These are phyloP conservation scores for Zanthoxylum bungeanum DNA, from an alignment of 345 rosid species.

Conservation along the genomic window DNA sequence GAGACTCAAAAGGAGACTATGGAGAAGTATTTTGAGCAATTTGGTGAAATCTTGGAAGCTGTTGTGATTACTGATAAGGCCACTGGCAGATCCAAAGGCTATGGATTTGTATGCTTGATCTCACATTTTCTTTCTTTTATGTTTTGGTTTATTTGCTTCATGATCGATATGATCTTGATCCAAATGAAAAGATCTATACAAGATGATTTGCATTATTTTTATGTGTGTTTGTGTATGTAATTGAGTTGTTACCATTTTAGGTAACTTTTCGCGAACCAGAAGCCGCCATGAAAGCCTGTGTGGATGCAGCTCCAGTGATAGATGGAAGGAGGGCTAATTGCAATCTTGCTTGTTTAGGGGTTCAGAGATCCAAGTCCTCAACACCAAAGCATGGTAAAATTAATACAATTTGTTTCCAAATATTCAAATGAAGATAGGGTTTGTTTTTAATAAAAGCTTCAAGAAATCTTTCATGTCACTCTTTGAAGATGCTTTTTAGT, in stretches of 20 bases:
- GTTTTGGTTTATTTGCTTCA: neutral
- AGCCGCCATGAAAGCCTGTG: constrained; percentile 92
- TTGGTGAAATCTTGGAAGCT: constrained; percentile 97
- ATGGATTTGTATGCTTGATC: constrained; percentile 70
- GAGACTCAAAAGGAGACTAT: constrained; percentile 93
- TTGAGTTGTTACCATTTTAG: constrained; percentile 30
- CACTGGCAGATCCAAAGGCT: constrained; percentile 98
- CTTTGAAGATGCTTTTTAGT: constrained; percentile 2
- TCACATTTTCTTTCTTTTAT: neutral
- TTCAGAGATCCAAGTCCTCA: constrained; percentile 96
- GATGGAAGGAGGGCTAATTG: constrained; percentile 98
- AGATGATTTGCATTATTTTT: neutral
- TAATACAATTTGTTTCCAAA: neutral
- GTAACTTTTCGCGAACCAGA: constrained; percentile 94
- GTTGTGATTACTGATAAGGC: constrained; percentile 97
- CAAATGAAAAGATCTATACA: constrained; percentile 18
- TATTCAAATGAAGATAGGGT: neutral
- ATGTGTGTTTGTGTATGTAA: neutral
- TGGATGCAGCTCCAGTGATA: constrained; percentile 90
- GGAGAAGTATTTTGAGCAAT: constrained; percentile 92
- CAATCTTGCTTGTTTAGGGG: constrained; percentile 92
- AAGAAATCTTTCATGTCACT: constrained; percentile 1
- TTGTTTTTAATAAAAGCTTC: constrained; percentile 5
- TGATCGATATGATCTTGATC: constrained; percentile 15
- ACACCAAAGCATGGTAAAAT: constrained; percentile 77